Evolutionary conservation across 1,284 basidiomycete species (phyloP), one percentile per base, ranked within the genome.

Genomic region (Sporisorium reilianum): DNA sequence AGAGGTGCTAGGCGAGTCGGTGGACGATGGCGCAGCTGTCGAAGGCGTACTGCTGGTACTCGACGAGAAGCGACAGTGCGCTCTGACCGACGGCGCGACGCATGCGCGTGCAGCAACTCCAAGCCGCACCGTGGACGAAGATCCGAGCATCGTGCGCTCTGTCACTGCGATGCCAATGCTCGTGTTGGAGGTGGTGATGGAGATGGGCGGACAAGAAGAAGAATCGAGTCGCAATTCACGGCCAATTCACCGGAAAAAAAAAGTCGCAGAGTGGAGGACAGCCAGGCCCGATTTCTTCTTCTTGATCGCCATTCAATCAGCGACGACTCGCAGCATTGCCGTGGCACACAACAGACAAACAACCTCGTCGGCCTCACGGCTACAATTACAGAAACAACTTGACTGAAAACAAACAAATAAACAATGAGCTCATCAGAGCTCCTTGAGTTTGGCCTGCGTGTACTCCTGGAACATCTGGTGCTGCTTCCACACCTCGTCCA

Each of bases 401-500:
- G 22, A 25, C 32, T 11, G 22, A 12, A 11, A n/a, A 42, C 46
- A 26, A 11, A 25, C 32, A 46, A 26, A 50, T 22, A 3, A 18
- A 14, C 34, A 38, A 2, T 5, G 36, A 5, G 3, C 40, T n/a
- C 8, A 66, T 22, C 41, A 38, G 2, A 74, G 22, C 51, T 74
- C 65, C 49, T 64, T 67, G 10, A 71, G 36, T 62, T 62, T 71
- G 14, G 60, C 56, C 50, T 68, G 53, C 25, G 55, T 41, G 32
- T 53, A 67, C 54, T 61, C 46, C 22, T 30, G 36, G 28, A 65
- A 69, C 28, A 38, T 25, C 2, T 30, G 55, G 42, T 76, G 68
- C 56, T 76, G 65, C 51, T 56, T 50, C 74, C 74, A 76, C 20
- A 76, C 38, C 12, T 65, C 61, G 3, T 68, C 74, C 56, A 68